Percentiles rank a stretch among this genome's conserved stretches.
These are phyloP conservation scores for Phragmites australis DNA, from an alignment of 176 grass and related monocot genomes.

Conservation along the genomic window DNA sequence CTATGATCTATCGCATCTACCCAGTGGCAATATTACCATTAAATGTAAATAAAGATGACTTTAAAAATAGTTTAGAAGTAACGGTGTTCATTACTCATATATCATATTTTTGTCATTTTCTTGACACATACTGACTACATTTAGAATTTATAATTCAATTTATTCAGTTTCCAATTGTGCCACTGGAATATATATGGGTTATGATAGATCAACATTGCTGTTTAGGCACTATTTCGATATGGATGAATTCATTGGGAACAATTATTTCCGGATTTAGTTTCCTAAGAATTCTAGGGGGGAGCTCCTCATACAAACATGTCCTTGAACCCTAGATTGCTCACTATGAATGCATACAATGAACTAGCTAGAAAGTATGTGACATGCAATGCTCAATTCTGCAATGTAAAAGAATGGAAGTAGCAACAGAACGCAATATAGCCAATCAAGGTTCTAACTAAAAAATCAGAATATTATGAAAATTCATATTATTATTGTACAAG, in stretches of 20 bases:
- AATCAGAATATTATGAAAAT: background rate
- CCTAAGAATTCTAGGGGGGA: background rate
- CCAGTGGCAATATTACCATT: background rate
- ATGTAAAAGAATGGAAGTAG: background rate
- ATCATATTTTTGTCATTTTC: background rate
- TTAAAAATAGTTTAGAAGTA: background rate
- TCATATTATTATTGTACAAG: slow-evolving; percentile 45
- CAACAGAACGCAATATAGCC: background rate
- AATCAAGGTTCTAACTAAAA: background rate
- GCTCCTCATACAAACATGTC: background rate
- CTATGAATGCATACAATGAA: background rate
- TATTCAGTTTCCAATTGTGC: background rate
- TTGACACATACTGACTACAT: background rate
- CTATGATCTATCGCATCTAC: background rate
- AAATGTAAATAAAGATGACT: too few relatives aligned
- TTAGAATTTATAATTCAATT: background rate
- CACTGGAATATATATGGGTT: background rate
- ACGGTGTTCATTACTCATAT: background rate
- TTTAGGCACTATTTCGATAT: background rate
- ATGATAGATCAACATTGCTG: background rate
- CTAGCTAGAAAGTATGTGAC: background rate
- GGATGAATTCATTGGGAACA: background rate
- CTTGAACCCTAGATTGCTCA: background rate
- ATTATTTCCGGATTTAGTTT: background rate
- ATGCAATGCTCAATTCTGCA: background rate